Base-by-base conservation (phyloP, 306 rosid species). In the Cucumis hystrix region DNA sequence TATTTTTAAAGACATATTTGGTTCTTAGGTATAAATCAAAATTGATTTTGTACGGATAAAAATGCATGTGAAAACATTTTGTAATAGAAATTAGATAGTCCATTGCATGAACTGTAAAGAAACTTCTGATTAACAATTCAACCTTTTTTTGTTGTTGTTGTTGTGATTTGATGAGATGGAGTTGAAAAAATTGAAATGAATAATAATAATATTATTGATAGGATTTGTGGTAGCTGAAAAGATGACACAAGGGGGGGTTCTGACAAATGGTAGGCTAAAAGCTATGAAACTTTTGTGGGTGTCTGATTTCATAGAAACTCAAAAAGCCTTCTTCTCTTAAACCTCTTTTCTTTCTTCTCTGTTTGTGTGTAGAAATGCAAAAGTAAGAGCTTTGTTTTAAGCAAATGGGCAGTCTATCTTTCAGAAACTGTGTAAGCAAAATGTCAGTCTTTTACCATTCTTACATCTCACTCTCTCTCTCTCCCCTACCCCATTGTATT, bases 401-500 rank as follows among this genome's bases (percentile, higher is more conserved):
- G 77, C 77, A 73, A 73, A 73, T 49, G 40, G 77, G 77, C 77
- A 73, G 77, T 52, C 30, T 73, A 72, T 73, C 77, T 73, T 73
- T 73, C 77, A 73, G 77, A 73, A 73, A 16, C 10, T 73, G 77
- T 73, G 77, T 73, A 73, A 73, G 77, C 77, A 73, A 73, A 73
- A 1, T 73, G 49, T 16, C 77, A 73, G 77, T 1, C 77, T 73
- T 73, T 73, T 73, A 51, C 77, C 77, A 51, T 54, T 25, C 40
- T 20, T 11, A 33, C 37, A 33, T 33, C 5, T 33, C 37, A 33
- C 37, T 33, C 37, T 33, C 37, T 33, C 37, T 33, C 37, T 33
- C 33, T 30, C 33, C 77, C 74, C 84, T 87, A 87, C 81, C 35
- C 79, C 25, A 64, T 78, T 82, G 54, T 79, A 76, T 87, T 84